Evolutionary conservation across 176 grass and related monocot genomes (phyloP), one percentile per base, ranked within the genome.

Genomic region (Metroxylon sagu): DNA sequence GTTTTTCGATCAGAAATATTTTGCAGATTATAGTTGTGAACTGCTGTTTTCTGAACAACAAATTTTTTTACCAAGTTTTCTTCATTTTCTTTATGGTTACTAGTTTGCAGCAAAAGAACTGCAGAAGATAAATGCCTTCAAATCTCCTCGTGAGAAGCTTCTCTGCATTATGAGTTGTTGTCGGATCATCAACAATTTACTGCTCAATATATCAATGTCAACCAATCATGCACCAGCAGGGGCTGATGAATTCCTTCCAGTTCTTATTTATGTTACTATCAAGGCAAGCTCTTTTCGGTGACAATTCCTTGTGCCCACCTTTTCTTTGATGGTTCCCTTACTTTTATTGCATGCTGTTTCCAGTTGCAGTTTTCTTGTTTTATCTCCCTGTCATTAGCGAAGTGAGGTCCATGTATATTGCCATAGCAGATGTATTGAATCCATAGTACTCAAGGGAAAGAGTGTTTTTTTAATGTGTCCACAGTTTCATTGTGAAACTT

Each of bases 31-130:
- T 43, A 14, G 10, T 43, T 43, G 8, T 12, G 31, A 2, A 21
- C 16, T 16, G 4, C 12, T 50, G 12, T 48, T 51, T 64, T 26
- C 35, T 50, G 18, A 51, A 51, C 23, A 39, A 7, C 12, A 64
- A 64, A 43, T 2, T 43, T 58, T 14, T 51, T 53, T 3, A 25
- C 23, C 69, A 27, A 52, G 16, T 23, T 66, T 39, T 26, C 12
- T 14, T 66, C 61, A 59, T 59, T 65, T 25, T 51, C 71, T 4
- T 28, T 17, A 30, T 29, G 66, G 4, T 27, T 53, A 53, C 29
- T 70, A 96, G 91, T 63, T 96, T 74, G 86, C 91, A 65, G 91
- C 85, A 26, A 96, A 96, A 74, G 91, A 96, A 66, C 67, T 96
- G 59, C 91, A 96, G 71, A 96, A 90, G 77, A 82, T 96, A 7